Conservation (phyloP, 2,329 filamentous ascomycete species). For the Claviceps humidiphila region DNA sequence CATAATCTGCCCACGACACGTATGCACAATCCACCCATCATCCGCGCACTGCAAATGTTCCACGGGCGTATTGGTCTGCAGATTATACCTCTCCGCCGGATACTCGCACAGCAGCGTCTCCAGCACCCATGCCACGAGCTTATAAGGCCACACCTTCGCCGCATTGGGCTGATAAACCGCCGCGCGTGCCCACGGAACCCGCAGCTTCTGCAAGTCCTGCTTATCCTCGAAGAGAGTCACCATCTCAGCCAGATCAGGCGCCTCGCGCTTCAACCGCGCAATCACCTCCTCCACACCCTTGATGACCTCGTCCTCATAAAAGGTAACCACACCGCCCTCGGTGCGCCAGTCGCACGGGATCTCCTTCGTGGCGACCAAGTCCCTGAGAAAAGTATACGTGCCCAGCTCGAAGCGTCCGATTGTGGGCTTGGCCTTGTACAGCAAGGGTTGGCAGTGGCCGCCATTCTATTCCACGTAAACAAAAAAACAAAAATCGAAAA, state of each 20-base stretch:
- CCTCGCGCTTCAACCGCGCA: conserved; percentile 28
- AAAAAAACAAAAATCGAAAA: not conserved
- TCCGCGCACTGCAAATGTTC: conserved; percentile 27
- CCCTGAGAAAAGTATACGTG: conserved; percentile 48
- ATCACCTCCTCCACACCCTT: conserved; percentile 37
- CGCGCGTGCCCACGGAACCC: conserved; percentile 43
- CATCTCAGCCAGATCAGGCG: conserved; percentile 43
- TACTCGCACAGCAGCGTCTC: conserved; percentile 36
- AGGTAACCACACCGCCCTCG: conserved; percentile 49
- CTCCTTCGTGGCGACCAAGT: conserved; percentile 39
- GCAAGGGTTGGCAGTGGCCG: conserved; percentile 61
- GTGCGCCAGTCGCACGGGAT: conserved; percentile 59
- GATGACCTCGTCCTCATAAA: conserved; percentile 44
- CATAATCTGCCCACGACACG: conserved; percentile 51
- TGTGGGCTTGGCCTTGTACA: conserved; percentile 47
- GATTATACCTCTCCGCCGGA: conserved; percentile 42
- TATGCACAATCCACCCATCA: conserved; percentile 47
- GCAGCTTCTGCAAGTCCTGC: conserved; percentile 34
- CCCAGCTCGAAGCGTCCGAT: conserved; percentile 60
- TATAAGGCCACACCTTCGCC: conserved; percentile 70
- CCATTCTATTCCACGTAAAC: conserved; percentile 36
- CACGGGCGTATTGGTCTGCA: conserved; percentile 63
- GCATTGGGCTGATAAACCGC: conserved; percentile 53
- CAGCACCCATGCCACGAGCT: conserved; percentile 61
- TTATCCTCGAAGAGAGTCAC: conserved; percentile 27